These are phyloP conservation scores for Roridomyces roridus DNA, from an alignment of 768 basidiomycete species.

Conservation along the genomic window DNA sequence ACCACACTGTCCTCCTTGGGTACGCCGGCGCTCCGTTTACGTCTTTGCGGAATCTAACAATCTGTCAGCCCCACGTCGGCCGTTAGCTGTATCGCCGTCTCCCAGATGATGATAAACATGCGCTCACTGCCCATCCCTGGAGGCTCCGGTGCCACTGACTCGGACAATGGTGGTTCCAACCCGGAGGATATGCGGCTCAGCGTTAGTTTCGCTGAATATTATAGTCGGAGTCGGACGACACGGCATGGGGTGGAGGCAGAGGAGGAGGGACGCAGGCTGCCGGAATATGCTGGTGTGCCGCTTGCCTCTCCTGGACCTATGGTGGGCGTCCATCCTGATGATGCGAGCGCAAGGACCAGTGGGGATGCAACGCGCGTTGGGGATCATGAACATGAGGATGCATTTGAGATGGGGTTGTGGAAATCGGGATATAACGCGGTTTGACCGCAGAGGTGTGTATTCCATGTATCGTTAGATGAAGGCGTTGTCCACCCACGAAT, in stretches of 20 bases:
- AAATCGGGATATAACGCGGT: neutral
- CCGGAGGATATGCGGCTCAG: neutral
- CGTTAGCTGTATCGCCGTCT: constrained; percentile 23
- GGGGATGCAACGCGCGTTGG: constrained; percentile 11
- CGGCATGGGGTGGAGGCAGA: neutral
- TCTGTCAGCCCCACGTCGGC: constrained; percentile 14
- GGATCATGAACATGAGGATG: neutral
- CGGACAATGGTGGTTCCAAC: neutral
- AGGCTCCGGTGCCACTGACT: neutral
- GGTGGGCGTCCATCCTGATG: neutral
- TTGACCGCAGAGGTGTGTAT: neutral
- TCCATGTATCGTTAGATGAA: neutral
- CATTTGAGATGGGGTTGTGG: constrained; percentile 4
- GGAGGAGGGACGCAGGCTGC: neutral
- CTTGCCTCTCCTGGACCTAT: neutral
- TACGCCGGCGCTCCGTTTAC: neutral
- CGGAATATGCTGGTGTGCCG: neutral
- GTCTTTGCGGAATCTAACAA: neutral
- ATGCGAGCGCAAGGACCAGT: constrained; percentile 10
- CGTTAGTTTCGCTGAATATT: constrained; percentile 4
- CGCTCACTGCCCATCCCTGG: constrained; percentile 6
- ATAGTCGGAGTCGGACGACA: neutral
- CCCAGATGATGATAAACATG: constrained; percentile 27
- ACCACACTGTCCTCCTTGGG: constrained; percentile 16
- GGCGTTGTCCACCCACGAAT: neutral